Evolutionary conservation across 306 rosid genomes (phyloP), one percentile per base, ranked within the genome.

Genomic region (Pyrus pyrifolia): DNA sequence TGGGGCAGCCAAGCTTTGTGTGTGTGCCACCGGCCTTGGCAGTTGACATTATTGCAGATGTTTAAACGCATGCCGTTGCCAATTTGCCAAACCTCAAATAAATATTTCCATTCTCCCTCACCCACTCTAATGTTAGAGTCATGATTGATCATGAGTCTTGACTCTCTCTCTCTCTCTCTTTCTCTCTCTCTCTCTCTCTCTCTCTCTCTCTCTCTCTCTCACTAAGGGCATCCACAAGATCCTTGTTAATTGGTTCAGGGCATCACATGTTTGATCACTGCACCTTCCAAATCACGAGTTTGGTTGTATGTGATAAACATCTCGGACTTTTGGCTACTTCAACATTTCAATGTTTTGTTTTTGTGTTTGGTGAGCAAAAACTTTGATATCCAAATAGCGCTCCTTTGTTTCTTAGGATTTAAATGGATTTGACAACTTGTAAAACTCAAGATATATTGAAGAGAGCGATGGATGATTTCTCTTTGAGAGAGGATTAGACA

Each of bases 231-330:
- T 25, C 11, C 75, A 75, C 83, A 68, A 75, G 84, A 60, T 78
- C 27, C 70, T 70, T 67, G 77, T 64, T 8, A 73, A 15, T 49
- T 12, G 45, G 76, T 64, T 70, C 31, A 27, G 35, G 67, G 67
- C 10, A 25, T 83, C 90, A 71, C 81, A 46, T 70, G 81, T 69
- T 70, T 67, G 52, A 53, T 19, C 74, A 46, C 40, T 31, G 40
- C 31, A 11, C 45, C 70, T 30, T n/a, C 61, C 61, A 67, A 11
- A 15, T 75, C 81, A 79, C 83, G 74, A 61, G 86, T 74, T 51
- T 51, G 60, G 17, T 73, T 19, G n/a, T 23, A 19, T 52, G 66
- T 71, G 12, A 68, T 1, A 57, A 55, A 18, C 19, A 23, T 17
- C 17, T 17, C 66, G 1, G 8, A 8, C 29, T 22, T n/a, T 42